Evolutionary conservation across 1,284 basidiomycete genomes (phyloP).

Genomic region (Pyrrhoderma lamaoense): DNA sequence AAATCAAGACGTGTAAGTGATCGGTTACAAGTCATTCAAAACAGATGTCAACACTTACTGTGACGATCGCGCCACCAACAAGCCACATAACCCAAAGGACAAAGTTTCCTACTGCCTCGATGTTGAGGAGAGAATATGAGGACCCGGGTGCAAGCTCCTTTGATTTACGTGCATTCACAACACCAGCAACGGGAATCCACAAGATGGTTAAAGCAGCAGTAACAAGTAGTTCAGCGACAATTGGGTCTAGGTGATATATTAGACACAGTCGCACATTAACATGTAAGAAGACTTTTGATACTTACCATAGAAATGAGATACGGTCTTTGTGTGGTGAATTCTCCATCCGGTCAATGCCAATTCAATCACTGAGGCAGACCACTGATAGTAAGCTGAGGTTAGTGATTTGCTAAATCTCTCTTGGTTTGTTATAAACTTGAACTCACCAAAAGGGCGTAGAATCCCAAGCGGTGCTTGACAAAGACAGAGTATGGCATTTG

Average conservation of each 20-base stretch:
- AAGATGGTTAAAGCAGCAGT: slow-evolving; percentile 16
- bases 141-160: not conserved
- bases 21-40: not conserved
- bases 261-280: not conserved
- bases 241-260: slow-evolving; percentile 9
- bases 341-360: slow-evolving; percentile 14
- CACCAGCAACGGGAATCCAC: slow-evolving; percentile 15
- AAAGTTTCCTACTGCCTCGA: slow-evolving; percentile 14
- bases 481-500: not conserved
- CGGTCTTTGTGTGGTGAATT: slow-evolving; percentile 13
- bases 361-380: slow-evolving; percentile 7
- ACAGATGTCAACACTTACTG: slow-evolving; percentile 8
- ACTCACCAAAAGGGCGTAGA: slow-evolving; percentile 11
- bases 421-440: not conserved
- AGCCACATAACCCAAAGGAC: slow-evolving; percentile 19
- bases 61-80: slow-evolving; percentile 16
- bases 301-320: slow-evolving; percentile 9
- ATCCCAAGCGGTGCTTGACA: slow-evolving; percentile 1
- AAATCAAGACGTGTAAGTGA: not conserved
- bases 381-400: not conserved
- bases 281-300: not conserved
- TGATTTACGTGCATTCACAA: slow-evolving; percentile 6
- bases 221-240: slow-evolving; percentile 17
- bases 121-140: slow-evolving; percentile 3
- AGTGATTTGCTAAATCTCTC: not conserved